Evolutionary conservation across 2,329 filamentous ascomycete genomes (phyloP), one percentile per base, ranked within the genome.

Genomic region (Triangularia setosa): DNA sequence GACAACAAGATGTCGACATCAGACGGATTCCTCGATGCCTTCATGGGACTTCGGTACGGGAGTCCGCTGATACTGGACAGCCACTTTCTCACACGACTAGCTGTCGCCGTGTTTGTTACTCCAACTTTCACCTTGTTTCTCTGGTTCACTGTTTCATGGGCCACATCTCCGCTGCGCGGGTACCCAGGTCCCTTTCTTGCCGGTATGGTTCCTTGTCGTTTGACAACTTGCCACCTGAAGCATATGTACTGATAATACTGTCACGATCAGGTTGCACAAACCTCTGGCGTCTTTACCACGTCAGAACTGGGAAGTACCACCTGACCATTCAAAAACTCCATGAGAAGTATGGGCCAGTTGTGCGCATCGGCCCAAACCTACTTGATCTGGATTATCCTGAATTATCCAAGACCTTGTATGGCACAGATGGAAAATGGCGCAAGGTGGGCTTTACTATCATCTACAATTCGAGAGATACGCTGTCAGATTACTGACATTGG

Each of bases 311-410:
- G 2, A 62, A 67, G 1, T 74, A 73, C 48, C 71, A 74, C 5
- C n/a, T 65, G 8, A 68, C 66, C 1, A 71, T 74, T 53, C 70
- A 73, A 30, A 65, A 74, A 25, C 70, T 77, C 3, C 75, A 77
- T 63, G 69, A 75, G 16, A 73, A 74, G 60, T 74, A 77, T 62
- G 76, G 76, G 0, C 75, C 76, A 0, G 70, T 76, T 27, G 73
- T 78, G 24, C 74, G 76, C 14, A 74, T 77, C 27, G 76, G 72
- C 0, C 77, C 76, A 54, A 83, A 82, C 24, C 77, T 77, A 4
- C 77, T 85, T 9, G 80, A 81, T 56, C 83, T 84, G 69, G 82
- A 84, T 66, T 79, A 80, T 33, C 82, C 83, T n/a, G 81, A 84
- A 67, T 71, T 83, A 66, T 79, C 74, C 66, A 74, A 74, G 62